These are phyloP conservation scores for Fusarium hostae DNA, from an alignment of 2,329 filamentous ascomycete genomes.

Conservation along the genomic window DNA sequence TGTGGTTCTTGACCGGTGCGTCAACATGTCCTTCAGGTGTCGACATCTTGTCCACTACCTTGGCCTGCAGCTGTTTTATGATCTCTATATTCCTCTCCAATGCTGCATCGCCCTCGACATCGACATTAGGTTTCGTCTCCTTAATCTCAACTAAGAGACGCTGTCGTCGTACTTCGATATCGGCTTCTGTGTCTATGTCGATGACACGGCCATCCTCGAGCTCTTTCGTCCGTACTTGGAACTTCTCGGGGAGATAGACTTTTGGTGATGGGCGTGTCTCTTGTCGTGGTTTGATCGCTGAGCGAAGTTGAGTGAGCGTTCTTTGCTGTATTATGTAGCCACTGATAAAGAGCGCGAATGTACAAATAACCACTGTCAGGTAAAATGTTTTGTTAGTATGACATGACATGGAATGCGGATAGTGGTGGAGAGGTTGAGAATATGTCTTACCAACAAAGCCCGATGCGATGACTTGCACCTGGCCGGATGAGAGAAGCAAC, in stretches of 20 bases:
- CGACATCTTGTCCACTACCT: conserved; percentile 49
- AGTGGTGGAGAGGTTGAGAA: conserved; percentile 15
- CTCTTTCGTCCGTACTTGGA: conserved; percentile 58
- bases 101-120: conserved; percentile 28
- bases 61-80: conserved; percentile 47
- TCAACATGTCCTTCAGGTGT: conserved; percentile 50
- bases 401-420: conserved; percentile 30
- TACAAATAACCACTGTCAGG: conserved; percentile 76
- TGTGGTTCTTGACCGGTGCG: conserved; percentile 52
- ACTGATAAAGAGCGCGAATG: conserved; percentile 83
- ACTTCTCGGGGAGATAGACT: conserved; percentile 62
- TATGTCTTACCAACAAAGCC: conserved; percentile 67
- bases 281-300: conserved; percentile 67
- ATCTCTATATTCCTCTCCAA: conserved; percentile 47
- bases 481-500: conserved; percentile 73
- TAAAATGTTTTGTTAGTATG: conserved; percentile 12
- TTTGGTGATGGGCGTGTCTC: conserved; percentile 57
- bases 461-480: conserved; percentile 76
- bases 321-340: conserved; percentile 90
- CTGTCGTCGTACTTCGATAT: conserved; percentile 44
- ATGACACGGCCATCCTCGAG: conserved; percentile 60
- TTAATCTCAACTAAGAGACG: conserved; percentile 51
- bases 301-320: conserved; percentile 80
- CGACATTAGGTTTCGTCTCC: conserved; percentile 43
- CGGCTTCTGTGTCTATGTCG: conserved; percentile 51